Evolutionary conservation across 176 grass and related monocot species (phyloP), one percentile per base, ranked within the genome.

Genomic region (Rhynchospora breviuscula): DNA sequence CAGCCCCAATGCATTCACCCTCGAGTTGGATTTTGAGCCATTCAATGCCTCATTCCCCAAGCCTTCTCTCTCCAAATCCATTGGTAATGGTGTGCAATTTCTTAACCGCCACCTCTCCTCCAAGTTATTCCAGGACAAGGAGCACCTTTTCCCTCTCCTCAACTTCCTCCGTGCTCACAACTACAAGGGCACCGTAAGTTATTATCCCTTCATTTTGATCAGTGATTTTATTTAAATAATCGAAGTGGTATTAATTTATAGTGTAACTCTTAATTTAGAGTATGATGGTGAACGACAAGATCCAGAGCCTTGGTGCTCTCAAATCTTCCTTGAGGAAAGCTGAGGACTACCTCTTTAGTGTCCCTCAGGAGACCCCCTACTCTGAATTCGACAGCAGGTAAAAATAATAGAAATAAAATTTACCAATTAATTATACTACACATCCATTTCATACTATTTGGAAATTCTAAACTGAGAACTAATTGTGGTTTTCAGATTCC

Each of bases 111-210:
- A 99, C 85, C 86, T 99, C 56, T 99, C 96, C 61, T 99, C 96
- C 63, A 99, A 99, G 90, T 84, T 99, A 89, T 99, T 99, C 85
- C 93, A 95, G 88, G 96, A 99, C 84, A 99, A 99, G 89, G 96
- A 99, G 79, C 93, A 89, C 64, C 84, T 99, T 66, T 90, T 91
- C 85, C 96, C 96, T 5, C 71, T 99, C 54, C 91, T 99, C 83
- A 89, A 92, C 78, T 99, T 99, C 85, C 91, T 99, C 21, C 94
- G 90, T 33, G 88, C 62, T 21, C 96, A 99, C 87, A 93, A 90
- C 78, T 86, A 93, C 85, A 95, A 93, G 82, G 93, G 96, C 82
- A 95, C 66, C 57, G 96, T 99, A 88, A 88, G 86, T 58, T 57
- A 63, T 54, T 8, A 81, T 26, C 26, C 18, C 22, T 62, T 33